phyloP scores from a whole-genome alignment of 2,329 filamentous ascomycete species.

The Seiridium cupressi region DNA sequence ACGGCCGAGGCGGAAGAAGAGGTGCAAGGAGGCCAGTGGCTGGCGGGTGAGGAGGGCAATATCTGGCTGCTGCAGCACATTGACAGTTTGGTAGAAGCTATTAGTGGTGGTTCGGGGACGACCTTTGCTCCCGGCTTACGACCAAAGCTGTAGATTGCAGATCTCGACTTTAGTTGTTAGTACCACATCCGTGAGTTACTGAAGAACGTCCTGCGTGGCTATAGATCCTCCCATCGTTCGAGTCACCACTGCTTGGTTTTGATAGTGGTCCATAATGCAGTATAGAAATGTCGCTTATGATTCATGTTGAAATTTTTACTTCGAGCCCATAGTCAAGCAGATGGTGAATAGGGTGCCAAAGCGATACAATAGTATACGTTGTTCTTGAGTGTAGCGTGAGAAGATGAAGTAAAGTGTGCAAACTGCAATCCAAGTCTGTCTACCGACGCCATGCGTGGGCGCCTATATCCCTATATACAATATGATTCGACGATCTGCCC shows the following conservation, averaged over 20 bases:
- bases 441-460: not conserved
- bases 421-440: not conserved
- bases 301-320: no score
- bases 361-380: no score
- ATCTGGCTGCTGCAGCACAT: constrained; percentile 61
- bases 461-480: not conserved
- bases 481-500: not conserved
- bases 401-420: no score
- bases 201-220: not conserved
- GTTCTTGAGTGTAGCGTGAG: no score
- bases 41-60: constrained; percentile 64
- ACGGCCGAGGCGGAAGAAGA: constrained; percentile 44
- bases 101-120: constrained; percentile 41
- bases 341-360: no score
- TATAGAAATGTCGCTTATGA: no score
- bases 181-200: not conserved
- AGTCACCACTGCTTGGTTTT: not conserved
- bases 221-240: not conserved
- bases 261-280: no score
- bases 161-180: not conserved
- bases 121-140: constrained; percentile 54
- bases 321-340: no score
- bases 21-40: constrained; percentile 54
- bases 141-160: constrained; percentile 35
- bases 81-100: constrained; percentile 54